A percentile compares a stretch with the other conserved stretches of the same genome.
phyloP scores from a whole-genome alignment of 208 protist species.

The Zelonia costaricensis region DNA sequence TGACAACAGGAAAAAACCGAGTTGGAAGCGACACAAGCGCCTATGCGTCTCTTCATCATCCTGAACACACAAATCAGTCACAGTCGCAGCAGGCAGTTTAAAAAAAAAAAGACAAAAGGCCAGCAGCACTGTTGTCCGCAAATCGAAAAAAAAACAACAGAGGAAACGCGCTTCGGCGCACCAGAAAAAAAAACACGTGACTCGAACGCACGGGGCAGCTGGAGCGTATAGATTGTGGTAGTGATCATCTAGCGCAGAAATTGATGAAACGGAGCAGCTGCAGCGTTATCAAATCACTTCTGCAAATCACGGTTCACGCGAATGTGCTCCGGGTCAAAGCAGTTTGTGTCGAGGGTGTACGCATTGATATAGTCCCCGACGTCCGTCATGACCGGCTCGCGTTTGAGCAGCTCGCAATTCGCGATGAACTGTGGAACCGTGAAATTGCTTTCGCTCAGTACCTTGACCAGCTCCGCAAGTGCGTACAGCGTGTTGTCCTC shows the following conservation, averaged over 20 bases:
- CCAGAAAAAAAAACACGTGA: neutral
- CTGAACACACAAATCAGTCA: too few relatives aligned
- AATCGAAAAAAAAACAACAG: slow-evolving; percentile 8
- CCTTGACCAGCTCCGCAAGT: slow-evolving; percentile 77
- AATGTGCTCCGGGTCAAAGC: slow-evolving; percentile 78
- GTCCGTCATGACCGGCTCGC: slow-evolving; percentile 86
- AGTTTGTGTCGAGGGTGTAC: slow-evolving; percentile 78
- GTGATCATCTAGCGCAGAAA: neutral
- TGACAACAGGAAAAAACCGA: too few relatives aligned
- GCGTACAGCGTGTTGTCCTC: slow-evolving; percentile 89
- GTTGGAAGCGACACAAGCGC: too few relatives aligned
- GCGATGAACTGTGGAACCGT: slow-evolving; percentile 90
- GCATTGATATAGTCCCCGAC: slow-evolving; percentile 91
- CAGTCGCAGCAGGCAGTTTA: neutral
- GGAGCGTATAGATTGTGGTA: neutral
- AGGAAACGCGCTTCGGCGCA: neutral
- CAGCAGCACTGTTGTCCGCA: slow-evolving; percentile 12
- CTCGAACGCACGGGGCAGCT: too few relatives aligned
- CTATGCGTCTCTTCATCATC: too few relatives aligned
- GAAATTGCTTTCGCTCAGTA: slow-evolving; percentile 74
- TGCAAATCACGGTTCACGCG: slow-evolving; percentile 86
- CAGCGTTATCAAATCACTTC: too few relatives aligned
- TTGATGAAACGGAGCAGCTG: too few relatives aligned
- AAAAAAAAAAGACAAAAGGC: slow-evolving; percentile 14
- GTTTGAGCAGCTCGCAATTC: slow-evolving; percentile 67